A percentile compares a stretch with the other conserved stretches of the same genome.
Evolutionary conservation across 2,329 filamentous ascomycete species (phyloP).

Genomic region (Aspergillus brasiliensis): DNA sequence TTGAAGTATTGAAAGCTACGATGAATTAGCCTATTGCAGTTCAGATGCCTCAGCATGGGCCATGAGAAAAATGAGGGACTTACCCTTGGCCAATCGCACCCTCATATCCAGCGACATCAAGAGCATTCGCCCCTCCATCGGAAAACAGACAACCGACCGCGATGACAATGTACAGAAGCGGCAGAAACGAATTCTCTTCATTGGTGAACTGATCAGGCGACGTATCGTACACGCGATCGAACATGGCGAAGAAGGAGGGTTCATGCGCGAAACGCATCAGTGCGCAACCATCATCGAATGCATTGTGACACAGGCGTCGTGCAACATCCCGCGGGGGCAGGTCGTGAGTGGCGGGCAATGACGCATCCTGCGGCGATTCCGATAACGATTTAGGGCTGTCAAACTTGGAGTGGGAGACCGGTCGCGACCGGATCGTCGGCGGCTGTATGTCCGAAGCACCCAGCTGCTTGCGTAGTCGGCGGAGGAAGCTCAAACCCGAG

Average conservation of each 20-base stretch:
- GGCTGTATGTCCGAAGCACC: constrained; percentile 64
- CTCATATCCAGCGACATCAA: constrained; percentile 51
- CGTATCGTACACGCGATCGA: constrained; percentile 76
- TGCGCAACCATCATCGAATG: constrained; percentile 63
- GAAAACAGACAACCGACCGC: constrained; percentile 74
- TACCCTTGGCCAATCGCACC: constrained; percentile 60
- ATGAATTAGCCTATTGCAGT: background rate
- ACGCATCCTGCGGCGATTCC: constrained; percentile 64
- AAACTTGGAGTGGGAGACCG: constrained; percentile 60
- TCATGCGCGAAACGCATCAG: constrained; percentile 75
- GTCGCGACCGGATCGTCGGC: constrained; percentile 51
- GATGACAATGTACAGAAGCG: constrained; percentile 69
- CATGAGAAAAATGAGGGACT: constrained; percentile 18
- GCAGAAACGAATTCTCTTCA: constrained; percentile 69
- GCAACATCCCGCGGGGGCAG: constrained; percentile 67
- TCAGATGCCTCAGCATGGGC: background rate
- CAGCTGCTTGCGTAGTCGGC: constrained; percentile 84
- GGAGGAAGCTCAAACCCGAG: constrained; percentile 85
- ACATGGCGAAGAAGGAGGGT: constrained; percentile 75
- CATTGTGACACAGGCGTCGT: constrained; percentile 58
- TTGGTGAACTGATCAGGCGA: constrained; percentile 63
- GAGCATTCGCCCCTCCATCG: constrained; percentile 55
- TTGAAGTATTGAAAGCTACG: constrained; percentile 73
- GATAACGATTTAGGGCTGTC: constrained; percentile 69
- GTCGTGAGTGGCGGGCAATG: constrained; percentile 60